A percentile compares a stretch with the other conserved stretches of the same genome.
Conservation (phyloP, 2,329 filamentous ascomycete genomes). For the Fusarium nelsonii region DNA sequence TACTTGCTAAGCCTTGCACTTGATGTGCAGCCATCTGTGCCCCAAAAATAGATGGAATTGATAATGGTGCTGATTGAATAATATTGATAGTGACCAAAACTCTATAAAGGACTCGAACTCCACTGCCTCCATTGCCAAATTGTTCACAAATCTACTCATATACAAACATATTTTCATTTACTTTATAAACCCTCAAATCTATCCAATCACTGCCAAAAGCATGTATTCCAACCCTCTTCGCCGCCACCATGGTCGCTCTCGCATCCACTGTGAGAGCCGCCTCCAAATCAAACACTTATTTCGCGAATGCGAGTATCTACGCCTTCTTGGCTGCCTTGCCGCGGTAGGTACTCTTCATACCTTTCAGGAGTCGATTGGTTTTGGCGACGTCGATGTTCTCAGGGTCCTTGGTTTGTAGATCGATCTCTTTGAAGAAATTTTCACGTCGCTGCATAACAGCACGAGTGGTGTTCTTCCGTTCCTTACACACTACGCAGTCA, state of each 20-base stretch:
- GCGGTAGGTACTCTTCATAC: conserved; percentile 43
- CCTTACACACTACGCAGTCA: no score
- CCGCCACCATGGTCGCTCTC: neutral
- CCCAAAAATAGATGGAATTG: neutral
- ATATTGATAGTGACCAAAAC: no score
- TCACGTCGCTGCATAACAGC: conserved; percentile 23
- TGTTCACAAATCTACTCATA: neutral
- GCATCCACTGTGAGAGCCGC: neutral
- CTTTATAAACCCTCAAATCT: neutral
- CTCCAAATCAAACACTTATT: neutral
- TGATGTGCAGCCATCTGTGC: neutral
- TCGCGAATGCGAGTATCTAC: conserved; percentile 6
- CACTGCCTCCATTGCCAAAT: no score
- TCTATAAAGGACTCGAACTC: no score
- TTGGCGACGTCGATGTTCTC: neutral
- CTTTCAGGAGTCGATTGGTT: conserved; percentile 31
- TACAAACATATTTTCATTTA: neutral
- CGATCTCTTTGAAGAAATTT: conserved; percentile 20
- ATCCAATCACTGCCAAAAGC: neutral
- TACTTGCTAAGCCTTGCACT: neutral
- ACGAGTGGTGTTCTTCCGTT: no score
- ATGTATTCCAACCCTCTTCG: neutral
- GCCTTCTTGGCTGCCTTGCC: neutral
- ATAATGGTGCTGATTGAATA: neutral
- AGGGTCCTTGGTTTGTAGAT: neutral